Conservation (phyloP, 331 rosid species). For the Quercus tomentella region DNA sequence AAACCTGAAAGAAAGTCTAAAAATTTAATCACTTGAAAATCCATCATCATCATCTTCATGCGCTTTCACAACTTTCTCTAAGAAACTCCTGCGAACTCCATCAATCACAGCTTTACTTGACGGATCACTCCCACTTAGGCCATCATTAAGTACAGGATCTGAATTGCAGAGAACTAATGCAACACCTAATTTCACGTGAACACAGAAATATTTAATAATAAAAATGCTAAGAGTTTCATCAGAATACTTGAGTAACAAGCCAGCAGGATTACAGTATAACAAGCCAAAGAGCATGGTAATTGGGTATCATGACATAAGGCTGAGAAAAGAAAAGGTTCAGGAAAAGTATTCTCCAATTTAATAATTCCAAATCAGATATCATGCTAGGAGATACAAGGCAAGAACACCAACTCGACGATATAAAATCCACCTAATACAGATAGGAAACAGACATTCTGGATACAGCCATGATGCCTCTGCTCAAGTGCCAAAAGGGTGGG, state of each 20-base stretch:
- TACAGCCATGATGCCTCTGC: not conserved
- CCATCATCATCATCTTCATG: conserved; percentile 74
- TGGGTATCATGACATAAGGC: not conserved
- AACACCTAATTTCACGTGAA: conserved; percentile 49
- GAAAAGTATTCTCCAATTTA: not conserved
- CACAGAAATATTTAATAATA: not conserved
- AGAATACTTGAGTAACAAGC: not conserved
- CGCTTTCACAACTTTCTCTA: conserved; percentile 74
- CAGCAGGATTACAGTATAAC: not conserved
- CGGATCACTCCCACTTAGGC: conserved; percentile 50
- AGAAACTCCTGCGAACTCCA: conserved; percentile 69
- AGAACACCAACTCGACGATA: not conserved
- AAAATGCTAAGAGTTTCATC: not conserved
- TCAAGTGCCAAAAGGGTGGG: not conserved
- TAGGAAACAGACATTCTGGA: not conserved
- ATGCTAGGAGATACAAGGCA: not conserved
- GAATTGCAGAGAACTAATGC: conserved; percentile 91
- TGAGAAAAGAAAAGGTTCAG: not conserved
- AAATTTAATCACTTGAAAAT: conserved; percentile 67
- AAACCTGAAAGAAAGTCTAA: not conserved
- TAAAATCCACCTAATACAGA: not conserved
- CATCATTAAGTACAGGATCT: conserved; percentile 85
- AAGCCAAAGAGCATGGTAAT: not conserved
- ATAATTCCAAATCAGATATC: not conserved
- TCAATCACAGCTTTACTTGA: conserved; percentile 76